phyloP scores from a whole-genome alignment of 2,329 filamentous ascomycete genomes.

The Cercospora sesami region DNA sequence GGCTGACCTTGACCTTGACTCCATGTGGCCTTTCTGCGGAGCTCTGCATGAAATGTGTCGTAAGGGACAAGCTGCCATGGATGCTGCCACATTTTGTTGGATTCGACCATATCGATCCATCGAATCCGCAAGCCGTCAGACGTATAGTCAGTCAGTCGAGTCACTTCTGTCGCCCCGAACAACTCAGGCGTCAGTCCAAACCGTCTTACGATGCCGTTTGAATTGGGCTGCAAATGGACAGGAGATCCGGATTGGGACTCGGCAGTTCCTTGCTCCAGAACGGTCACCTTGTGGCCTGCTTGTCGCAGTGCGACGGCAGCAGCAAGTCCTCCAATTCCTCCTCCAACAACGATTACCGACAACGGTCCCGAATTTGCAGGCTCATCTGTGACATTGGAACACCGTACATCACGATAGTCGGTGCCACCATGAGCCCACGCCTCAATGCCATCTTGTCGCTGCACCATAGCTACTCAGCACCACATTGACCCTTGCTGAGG shows the following conservation, averaged over 20 bases:
- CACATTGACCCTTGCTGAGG: not conserved
- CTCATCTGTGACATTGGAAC: not conserved
- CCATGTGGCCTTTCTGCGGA: conserved; percentile 31
- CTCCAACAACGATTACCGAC: conserved; percentile 43
- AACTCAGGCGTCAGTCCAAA: conserved; percentile 31
- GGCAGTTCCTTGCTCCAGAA: conserved; percentile 56
- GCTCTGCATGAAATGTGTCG: conserved; percentile 35
- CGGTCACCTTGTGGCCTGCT: conserved; percentile 52
- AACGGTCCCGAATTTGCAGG: conserved; percentile 11
- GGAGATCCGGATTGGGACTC: conserved; percentile 61
- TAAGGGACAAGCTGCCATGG: conserved; percentile 37
- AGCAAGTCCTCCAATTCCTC: conserved; percentile 56
- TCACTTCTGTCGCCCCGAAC: conserved; percentile 19
- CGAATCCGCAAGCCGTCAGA: conserved; percentile 5
- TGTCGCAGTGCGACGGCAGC: conserved; percentile 56
- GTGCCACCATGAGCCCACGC: no score
- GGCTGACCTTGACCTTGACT: conserved; percentile 30
- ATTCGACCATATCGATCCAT: conserved; percentile 43
- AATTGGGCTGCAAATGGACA: conserved; percentile 63
- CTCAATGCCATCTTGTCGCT: not conserved
- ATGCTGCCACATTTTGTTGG: conserved; percentile 51
- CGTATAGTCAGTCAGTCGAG: conserved; percentile 14
- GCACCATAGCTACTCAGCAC: not conserved
- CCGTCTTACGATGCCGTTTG: conserved; percentile 56
- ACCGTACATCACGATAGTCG: not conserved